phyloP scores from a whole-genome alignment of 148 eudicot species.

The Chenopodium album region DNA sequence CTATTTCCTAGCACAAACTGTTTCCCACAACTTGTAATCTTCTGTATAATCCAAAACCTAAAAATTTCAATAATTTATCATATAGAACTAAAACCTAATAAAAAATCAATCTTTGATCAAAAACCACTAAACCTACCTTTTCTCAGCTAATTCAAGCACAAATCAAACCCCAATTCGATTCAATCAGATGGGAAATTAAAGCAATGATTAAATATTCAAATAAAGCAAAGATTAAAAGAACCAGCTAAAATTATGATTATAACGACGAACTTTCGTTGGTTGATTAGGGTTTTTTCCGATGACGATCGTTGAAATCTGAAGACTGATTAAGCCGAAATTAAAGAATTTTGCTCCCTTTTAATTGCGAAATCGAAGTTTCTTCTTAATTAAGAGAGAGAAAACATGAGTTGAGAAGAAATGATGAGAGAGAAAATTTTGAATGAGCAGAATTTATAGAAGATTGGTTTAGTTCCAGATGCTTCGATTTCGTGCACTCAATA shows the following conservation, averaged over 20 bases:
- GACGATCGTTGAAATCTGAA: conserved; percentile 9
- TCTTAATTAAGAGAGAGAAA: not conserved
- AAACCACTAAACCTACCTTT: conserved; percentile 20
- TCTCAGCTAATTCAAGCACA: not conserved
- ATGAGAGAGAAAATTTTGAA: conserved; percentile 6
- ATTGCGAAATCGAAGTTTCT: not conserved
- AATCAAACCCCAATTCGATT: conserved; percentile 1
- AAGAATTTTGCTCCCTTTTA: not conserved
- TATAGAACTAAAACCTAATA: not conserved
- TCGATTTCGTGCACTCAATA: not conserved
- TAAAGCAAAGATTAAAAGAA: conserved; percentile 1
- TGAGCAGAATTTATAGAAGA: not conserved
- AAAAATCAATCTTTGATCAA: not conserved
- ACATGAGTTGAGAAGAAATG: not conserved
- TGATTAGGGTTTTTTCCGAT: conserved; percentile 13
- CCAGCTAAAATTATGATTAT: conserved; percentile 22
- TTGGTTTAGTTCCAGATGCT: not conserved
- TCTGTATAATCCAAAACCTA: too few relatives aligned
- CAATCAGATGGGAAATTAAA: conserved; percentile 12
- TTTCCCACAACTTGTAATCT: not conserved
- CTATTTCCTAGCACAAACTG: not conserved
- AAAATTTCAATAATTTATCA: too few relatives aligned
- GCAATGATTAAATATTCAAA: not conserved
- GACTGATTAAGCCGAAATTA: not conserved
- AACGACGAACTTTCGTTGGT: conserved; percentile 30